phyloP scores from a whole-genome alignment of 1,284 basidiomycete genomes.

The Golubevia sp. region DNA sequence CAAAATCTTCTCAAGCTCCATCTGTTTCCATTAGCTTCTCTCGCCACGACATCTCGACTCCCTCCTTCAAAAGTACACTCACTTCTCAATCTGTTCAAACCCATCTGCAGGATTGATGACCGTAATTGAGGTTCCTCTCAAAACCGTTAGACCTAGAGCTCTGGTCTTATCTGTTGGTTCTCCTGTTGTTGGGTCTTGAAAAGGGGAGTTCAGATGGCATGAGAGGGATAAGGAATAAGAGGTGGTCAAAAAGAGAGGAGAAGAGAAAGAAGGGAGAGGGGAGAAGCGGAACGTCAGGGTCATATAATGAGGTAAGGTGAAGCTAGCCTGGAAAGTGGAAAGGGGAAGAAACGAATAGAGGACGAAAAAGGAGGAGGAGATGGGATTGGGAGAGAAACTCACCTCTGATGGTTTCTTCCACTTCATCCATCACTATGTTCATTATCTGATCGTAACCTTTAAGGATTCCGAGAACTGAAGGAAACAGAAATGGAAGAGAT shows the following conservation, averaged over 20 bases:
- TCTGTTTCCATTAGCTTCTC: not conserved
- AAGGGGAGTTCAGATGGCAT: not conserved
- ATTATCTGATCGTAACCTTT: conserved; percentile 97
- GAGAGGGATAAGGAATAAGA: not conserved
- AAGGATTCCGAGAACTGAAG: conserved; percentile 80
- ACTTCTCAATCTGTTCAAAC: conserved; percentile 59
- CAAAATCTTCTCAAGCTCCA: conserved; percentile 18
- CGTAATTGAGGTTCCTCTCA: conserved; percentile 53
- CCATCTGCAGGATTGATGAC: conserved; percentile 58
- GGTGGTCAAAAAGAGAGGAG: too few relatives aligned
- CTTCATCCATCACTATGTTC: conserved; percentile 91
- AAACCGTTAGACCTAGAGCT: conserved; percentile 47
- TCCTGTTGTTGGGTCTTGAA: conserved; percentile 31
- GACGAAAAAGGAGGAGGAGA: too few relatives aligned
- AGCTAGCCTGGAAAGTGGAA: not conserved
- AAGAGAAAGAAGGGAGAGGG: too few relatives aligned
- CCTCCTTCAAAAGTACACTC: conserved; percentile 12
- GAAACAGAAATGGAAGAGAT: too few relatives aligned
- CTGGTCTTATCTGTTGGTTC: conserved; percentile 39
- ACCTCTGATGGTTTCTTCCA: conserved; percentile 77
- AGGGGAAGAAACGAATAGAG: conserved; percentile 14
- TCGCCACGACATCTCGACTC: too few relatives aligned
- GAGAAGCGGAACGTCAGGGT: too few relatives aligned
- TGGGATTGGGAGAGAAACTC: not conserved
- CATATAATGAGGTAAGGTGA: too few relatives aligned